phyloP scores from a whole-genome alignment of 176 grass and related monocot genomes.

The Rhynchospora tenuis region DNA sequence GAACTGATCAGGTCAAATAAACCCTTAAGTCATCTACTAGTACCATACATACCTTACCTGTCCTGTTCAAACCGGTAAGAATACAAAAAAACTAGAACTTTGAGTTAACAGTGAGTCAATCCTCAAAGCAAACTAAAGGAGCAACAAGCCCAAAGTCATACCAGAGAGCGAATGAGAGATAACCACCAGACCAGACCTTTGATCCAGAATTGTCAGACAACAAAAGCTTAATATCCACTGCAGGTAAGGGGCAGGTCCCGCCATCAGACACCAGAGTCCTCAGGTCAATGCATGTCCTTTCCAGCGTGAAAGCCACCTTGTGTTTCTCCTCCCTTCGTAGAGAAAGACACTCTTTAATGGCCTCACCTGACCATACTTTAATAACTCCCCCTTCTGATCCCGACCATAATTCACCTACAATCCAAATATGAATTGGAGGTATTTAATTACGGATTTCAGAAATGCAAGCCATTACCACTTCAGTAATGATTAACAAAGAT shows the following conservation, averaged over 20 bases:
- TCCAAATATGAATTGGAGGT: constrained; percentile 10
- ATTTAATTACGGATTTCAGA: not conserved
- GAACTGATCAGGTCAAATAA: not conserved
- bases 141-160: constrained; percentile 37
- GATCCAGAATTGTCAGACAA: constrained; percentile 86
- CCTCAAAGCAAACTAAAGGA: not conserved
- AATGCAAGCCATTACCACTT: not conserved
- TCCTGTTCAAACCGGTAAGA: not conserved
- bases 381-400: constrained; percentile 75
- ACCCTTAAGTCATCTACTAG: not conserved
- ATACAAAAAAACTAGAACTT: constrained; percentile 26
- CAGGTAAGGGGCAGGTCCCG: constrained; percentile 58
- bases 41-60: not conserved
- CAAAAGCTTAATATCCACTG: constrained; percentile 76
- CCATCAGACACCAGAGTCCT: constrained; percentile 63
- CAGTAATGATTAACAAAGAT: not conserved
- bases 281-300: constrained; percentile 78
- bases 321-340: constrained; percentile 60
- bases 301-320: constrained; percentile 60
- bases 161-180: constrained; percentile 74
- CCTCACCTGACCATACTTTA: constrained; percentile 70
- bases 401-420: constrained; percentile 77
- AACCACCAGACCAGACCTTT: constrained; percentile 80
- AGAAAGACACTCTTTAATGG: constrained; percentile 57
- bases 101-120: constrained; percentile 1